A percentile compares a stretch with the other conserved stretches of the same genome.
Evolutionary conservation across 2,329 filamentous ascomycete species (phyloP).

Genomic region (Aspergillus phoenicis): DNA sequence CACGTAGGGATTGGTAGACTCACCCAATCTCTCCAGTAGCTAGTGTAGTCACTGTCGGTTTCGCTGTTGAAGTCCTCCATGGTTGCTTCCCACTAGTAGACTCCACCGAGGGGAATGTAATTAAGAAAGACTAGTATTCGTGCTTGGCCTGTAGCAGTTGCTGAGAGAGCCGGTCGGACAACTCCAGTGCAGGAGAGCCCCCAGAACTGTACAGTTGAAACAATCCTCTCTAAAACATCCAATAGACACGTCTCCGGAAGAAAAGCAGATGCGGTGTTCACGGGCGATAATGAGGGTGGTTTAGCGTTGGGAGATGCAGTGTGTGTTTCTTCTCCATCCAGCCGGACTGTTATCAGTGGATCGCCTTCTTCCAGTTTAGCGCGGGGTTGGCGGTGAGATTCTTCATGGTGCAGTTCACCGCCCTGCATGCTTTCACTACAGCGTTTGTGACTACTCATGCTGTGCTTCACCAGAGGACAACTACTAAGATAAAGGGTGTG

Average conservation of each 20-base stretch:
- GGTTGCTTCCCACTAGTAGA: constrained; percentile 27
- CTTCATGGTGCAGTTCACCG: constrained; percentile 18
- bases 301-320: constrained; percentile 15
- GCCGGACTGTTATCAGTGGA: constrained; percentile 29
- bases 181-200: constrained; percentile 24
- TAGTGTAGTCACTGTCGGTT: constrained; percentile 98
- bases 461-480: background rate
- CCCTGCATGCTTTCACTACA: constrained; percentile 12
- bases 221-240: constrained; percentile 22
- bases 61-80: constrained; percentile 99
- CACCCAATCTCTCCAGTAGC: constrained; percentile 99
- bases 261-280: background rate
- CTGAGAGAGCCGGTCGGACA: constrained; percentile 25
- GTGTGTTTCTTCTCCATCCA: constrained; percentile 26
- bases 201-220: constrained; percentile 28
- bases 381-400: constrained; percentile 32
- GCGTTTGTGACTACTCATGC: background rate
- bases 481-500: no score
- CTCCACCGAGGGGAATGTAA: background rate
- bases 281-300: constrained; percentile 1
- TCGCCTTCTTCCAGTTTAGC: constrained; percentile 27
- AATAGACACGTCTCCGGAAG: background rate
- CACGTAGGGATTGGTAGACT: constrained; percentile 45
- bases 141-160: constrained; percentile 27
- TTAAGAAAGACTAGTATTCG: constrained; percentile 20